Evolutionary conservation across 257 asterid species (phyloP).

Genomic region (Solanum dulcamara): DNA sequence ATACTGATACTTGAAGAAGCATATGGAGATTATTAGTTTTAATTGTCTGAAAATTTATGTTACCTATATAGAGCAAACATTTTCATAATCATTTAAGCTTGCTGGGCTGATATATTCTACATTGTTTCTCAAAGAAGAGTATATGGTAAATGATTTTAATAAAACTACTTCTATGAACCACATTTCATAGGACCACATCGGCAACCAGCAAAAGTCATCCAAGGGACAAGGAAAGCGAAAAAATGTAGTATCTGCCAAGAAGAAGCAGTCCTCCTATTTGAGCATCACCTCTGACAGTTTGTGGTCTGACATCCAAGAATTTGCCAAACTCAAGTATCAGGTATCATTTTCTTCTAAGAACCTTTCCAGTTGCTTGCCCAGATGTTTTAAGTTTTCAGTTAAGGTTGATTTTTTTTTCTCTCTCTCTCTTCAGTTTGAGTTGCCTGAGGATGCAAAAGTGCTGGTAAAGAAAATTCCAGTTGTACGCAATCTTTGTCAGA

Average conservation of each 20-base stretch:
- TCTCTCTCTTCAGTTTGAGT: constrained; percentile 47
- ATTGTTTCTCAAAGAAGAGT: background rate
- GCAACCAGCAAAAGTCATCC: constrained; percentile 34
- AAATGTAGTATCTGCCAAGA: constrained; percentile 33
- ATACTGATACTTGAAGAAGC: background rate
- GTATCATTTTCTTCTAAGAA: constrained; percentile 19
- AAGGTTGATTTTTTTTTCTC: background rate
- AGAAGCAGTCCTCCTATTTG: constrained; percentile 46
- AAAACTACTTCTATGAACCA: background rate
- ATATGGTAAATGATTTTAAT: background rate
- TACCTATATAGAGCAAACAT: background rate
- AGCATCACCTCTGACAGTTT: constrained; percentile 57
- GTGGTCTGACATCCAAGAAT: constrained; percentile 80
- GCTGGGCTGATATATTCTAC: background rate
- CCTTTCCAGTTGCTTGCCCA: background rate
- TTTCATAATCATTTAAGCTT: background rate
- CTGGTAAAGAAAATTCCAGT: constrained; percentile 66
- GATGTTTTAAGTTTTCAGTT: background rate
- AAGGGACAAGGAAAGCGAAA: constrained; percentile 42
- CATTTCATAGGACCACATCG: constrained; percentile 43
- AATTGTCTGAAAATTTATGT: background rate
- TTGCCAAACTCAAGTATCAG: constrained; percentile 80
- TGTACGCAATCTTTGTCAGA: constrained; percentile 70
- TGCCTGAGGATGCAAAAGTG: constrained; percentile 54
- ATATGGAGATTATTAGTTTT: background rate